phyloP scores from a whole-genome alignment of 495 filamentous ascomycete species.

The Tetracladium marchalianum region DNA sequence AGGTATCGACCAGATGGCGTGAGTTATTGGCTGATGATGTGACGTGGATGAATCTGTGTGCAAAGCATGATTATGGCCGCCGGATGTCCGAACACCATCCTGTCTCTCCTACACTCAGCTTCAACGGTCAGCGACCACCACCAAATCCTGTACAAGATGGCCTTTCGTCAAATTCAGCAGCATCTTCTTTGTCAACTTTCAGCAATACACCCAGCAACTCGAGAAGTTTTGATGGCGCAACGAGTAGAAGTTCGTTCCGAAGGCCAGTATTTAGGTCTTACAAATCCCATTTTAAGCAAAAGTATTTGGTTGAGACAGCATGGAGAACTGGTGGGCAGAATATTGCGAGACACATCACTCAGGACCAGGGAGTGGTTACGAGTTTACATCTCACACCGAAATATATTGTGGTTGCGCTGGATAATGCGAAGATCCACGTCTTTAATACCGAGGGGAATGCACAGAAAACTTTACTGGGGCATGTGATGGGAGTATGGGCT shows the following conservation, averaged over 20 bases:
- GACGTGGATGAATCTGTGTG: slow-evolving; percentile 93
- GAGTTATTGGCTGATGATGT: slow-evolving; percentile 90
- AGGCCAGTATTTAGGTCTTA: slow-evolving; percentile 53
- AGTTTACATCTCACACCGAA: slow-evolving; percentile 89
- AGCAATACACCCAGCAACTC: slow-evolving; percentile 12
- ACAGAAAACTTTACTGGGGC: slow-evolving; percentile 82
- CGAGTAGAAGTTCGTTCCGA: slow-evolving; percentile 11
- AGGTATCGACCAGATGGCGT: slow-evolving; percentile 89
- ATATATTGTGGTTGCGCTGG: slow-evolving; percentile 93
- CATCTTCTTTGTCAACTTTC: background rate
- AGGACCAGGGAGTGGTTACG: slow-evolving; percentile 93
- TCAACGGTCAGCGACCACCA: slow-evolving; percentile 14
- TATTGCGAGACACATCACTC: slow-evolving; percentile 74
- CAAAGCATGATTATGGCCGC: slow-evolving; percentile 80
- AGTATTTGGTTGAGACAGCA: slow-evolving; percentile 92
- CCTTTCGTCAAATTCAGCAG: slow-evolving; percentile 1
- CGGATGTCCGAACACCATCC: slow-evolving; percentile 29
- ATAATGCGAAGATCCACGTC: slow-evolving; percentile 97
- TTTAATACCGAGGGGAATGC: slow-evolving; percentile 86
- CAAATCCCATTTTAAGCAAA: slow-evolving; percentile 92
- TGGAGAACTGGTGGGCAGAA: slow-evolving; percentile 84
- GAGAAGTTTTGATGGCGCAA: slow-evolving; percentile 29
- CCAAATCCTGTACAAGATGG: slow-evolving; percentile 11
- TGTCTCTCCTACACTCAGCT: slow-evolving; percentile 3
- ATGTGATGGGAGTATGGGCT: slow-evolving; percentile 99